Base-by-base conservation (phyloP, 441 rosid genomes). In the Geranium incanum region DNA sequence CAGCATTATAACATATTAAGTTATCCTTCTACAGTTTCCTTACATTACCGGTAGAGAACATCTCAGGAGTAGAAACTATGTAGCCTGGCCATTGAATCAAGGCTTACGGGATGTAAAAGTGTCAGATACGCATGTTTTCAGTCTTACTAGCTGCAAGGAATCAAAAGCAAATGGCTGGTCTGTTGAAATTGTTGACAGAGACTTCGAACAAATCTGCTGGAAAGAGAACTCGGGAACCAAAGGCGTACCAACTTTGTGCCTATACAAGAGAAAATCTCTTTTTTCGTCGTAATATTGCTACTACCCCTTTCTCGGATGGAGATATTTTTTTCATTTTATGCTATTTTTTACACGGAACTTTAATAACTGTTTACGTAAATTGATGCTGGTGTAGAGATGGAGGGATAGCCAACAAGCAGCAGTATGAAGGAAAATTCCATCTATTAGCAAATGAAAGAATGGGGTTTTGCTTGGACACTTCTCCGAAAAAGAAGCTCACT, bases 121-220 rank as follows among this genome's bases (percentile, higher is more conserved):
- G 64, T 55, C 72, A 41, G 69, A 74, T 59, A 74, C 41, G 57
- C 82, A 2, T 72, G 79, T 80, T 67, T 81, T 89, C 69, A 84
- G 88, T 75, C 82, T 87, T 73, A 78, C 87, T 67, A 87, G 84
- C 85, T 94, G 97, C 87, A 81, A 79, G 78, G 90, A 88, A 77
- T 79, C 85, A 0, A 84, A 73, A 72, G 88, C 87, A 75, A 86
- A 74, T 57, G 82, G 90, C 28, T 91, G 97, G 97, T 81, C 84
- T 4, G 41, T 76, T 71, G 75, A 83, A 79, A 83, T 76, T 72
- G 69, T 78, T 55, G 84, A 84, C 78, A 81, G 75, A 69, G 82
- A 83, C 71, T 74, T 73, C 36, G 85, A 89, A 64, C 79, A 80
- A 76, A 80, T 94, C 71, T 94, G 98, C 80, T 94, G 95, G 98